Percentiles rank a stretch among this genome's conserved stretches.
Evolutionary conservation across 345 rosid species (phyloP).

Genomic region (Salix dunnii): DNA sequence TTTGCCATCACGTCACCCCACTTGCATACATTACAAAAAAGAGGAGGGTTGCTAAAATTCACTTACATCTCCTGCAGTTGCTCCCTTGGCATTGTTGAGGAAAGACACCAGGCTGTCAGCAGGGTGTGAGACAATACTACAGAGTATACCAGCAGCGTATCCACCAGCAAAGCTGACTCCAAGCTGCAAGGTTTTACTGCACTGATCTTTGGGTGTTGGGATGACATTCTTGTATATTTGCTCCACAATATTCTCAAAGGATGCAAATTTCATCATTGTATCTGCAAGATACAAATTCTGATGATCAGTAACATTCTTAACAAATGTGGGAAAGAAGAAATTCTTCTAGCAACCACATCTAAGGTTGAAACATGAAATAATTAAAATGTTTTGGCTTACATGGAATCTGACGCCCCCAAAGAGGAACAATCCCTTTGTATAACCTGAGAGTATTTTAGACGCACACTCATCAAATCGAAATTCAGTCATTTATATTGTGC

Average conservation of each 20-base stretch:
- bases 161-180: conserved; percentile 95
- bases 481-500: not conserved
- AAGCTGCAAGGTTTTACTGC: conserved; percentile 72
- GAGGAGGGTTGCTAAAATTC: not conserved
- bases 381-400: conserved; percentile 44
- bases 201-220: conserved; percentile 77
- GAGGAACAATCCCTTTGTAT: conserved; percentile 83
- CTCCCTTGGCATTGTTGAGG: conserved; percentile 93
- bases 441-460: conserved; percentile 43
- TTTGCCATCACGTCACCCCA: not conserved
- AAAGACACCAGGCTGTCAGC: conserved; percentile 97
- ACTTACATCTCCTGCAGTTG: conserved; percentile 80
- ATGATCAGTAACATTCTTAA: not conserved
- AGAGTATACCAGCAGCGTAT: conserved; percentile 81
- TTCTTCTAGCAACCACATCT: not conserved
- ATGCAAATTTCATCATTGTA: conserved; percentile 96
- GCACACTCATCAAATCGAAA: not conserved
- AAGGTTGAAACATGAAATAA: not conserved
- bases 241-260: conserved; percentile 90
- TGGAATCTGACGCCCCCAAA: conserved; percentile 99
- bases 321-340: not conserved
- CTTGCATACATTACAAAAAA: not conserved
- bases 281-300: conserved; percentile 42
- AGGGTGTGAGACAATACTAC: conserved; percentile 90
- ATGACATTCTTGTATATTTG: conserved; percentile 68